Evolutionary conservation across 495 filamentous ascomycete species (phyloP).

Genomic region (Zalerion maritima): DNA sequence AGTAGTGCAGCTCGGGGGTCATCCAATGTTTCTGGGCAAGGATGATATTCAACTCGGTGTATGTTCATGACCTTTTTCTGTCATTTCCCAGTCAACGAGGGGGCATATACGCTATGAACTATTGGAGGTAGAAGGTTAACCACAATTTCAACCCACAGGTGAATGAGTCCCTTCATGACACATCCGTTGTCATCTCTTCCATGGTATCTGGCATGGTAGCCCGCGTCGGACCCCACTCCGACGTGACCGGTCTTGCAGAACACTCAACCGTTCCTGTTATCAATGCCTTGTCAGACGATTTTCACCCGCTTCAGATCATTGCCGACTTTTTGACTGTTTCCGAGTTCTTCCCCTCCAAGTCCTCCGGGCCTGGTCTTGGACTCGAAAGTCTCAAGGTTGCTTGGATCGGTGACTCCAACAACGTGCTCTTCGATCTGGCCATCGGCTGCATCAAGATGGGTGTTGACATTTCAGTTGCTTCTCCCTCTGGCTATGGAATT

Average conservation of each 20-base stretch:
- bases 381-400: conserved; percentile 76
- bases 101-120: too few relatives aligned
- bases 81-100: too few relatives aligned
- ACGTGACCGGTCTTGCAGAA: conserved; percentile 65
- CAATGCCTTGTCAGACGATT: conserved; percentile 79
- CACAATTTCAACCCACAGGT: conserved; percentile 24
- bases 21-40: conserved; percentile 90
- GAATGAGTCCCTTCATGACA: conserved; percentile 86
- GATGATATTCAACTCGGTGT: conserved; percentile 94
- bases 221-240: conserved; percentile 69
- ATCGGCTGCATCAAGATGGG: conserved; percentile 77
- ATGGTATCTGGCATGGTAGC: conserved; percentile 89
- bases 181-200: conserved; percentile 72
- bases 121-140: too few relatives aligned
- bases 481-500: conserved; percentile 70
- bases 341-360: conserved; percentile 46
- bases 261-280: conserved; percentile 80
- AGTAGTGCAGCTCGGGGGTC: conserved; percentile 66
- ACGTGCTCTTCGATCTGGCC: conserved; percentile 85
- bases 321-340: conserved; percentile 86
- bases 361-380: conserved; percentile 37
- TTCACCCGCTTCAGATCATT: conserved; percentile 82
- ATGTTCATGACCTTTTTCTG: too few relatives aligned
- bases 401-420: conserved; percentile 95
- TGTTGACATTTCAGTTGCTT: conserved; percentile 70